Percentiles rank a stretch among this genome's conserved stretches.
Conservation (phyloP, 2,329 filamentous ascomycete species). For the Fusarium sp. region DNA sequence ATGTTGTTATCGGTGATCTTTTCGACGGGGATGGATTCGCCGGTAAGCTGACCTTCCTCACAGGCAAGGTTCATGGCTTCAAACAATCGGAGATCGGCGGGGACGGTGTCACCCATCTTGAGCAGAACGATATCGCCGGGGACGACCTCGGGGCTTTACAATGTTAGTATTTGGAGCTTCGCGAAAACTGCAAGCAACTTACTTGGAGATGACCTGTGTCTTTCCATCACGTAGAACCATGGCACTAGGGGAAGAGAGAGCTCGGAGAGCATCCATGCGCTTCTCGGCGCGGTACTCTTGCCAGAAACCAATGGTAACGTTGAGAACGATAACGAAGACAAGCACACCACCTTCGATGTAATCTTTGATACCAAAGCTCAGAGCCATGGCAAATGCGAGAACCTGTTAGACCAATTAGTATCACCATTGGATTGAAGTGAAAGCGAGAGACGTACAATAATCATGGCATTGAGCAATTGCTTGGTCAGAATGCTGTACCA, state of each 20-base stretch:
- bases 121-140: constrained; percentile 78
- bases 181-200: constrained; percentile 43
- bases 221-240: constrained; percentile 71
- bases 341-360: constrained; percentile 77
- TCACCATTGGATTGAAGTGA: not conserved
- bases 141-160: constrained; percentile 69
- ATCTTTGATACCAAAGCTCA: constrained; percentile 75
- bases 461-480: constrained; percentile 84
- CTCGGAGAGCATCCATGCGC: constrained; percentile 73
- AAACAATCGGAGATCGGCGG: constrained; percentile 77
- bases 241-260: constrained; percentile 73
- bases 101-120: constrained; percentile 80
- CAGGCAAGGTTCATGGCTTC: constrained; percentile 84
- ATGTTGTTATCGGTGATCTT: constrained; percentile 69
- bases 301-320: constrained; percentile 76
- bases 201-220: constrained; percentile 69
- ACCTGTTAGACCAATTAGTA: constrained; percentile 62
- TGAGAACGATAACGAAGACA: constrained; percentile 75
- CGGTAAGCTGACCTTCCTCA: constrained; percentile 82
- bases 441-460: constrained; percentile 64
- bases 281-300: constrained; percentile 75
- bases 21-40: constrained; percentile 79
- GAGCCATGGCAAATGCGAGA: constrained; percentile 80
- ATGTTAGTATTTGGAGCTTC: constrained; percentile 23
- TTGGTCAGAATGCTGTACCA: constrained; percentile 79